Evolutionary conservation across 495 filamentous ascomycete species (phyloP).

Genomic region (Neurospora sublineolata): DNA sequence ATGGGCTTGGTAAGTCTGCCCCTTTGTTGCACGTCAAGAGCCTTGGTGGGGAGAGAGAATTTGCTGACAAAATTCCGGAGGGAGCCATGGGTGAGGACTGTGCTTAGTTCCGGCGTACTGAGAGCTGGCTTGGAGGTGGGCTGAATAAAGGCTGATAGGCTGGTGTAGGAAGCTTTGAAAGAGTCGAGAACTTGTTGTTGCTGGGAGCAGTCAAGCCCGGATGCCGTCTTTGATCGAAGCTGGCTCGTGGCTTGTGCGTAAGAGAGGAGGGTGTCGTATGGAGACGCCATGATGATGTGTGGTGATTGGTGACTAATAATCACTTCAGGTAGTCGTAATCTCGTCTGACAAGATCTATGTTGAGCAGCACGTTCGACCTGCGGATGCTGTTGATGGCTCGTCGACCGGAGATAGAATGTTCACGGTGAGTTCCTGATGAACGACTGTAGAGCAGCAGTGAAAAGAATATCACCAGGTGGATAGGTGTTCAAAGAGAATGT

Average conservation of each 20-base stretch:
- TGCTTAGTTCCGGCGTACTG: background rate
- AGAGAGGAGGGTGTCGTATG: background rate
- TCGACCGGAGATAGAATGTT: background rate
- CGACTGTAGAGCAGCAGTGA: background rate
- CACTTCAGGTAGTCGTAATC: background rate
- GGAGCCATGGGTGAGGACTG: background rate
- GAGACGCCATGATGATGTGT: background rate
- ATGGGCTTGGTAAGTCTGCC: conserved; percentile 14
- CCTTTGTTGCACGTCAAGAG: background rate
- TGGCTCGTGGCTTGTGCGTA: background rate
- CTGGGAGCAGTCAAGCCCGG: background rate
- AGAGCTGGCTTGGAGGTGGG: background rate
- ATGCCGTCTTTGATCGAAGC: background rate
- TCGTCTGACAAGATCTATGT: background rate
- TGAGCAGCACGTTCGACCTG: background rate
- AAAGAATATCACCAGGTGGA: background rate
- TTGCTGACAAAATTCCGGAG: background rate
- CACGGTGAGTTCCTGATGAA: background rate
- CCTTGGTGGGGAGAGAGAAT: background rate
- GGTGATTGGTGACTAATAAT: background rate
- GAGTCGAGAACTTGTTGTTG: background rate
- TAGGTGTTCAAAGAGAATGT: background rate
- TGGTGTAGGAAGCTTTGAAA: background rate
- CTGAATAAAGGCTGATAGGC: background rate
- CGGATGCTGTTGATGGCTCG: background rate